Evolutionary conservation across 352 stramenopile species (phyloP), one percentile per base, ranked within the genome.

Genomic region (Phytophthora fragariae): DNA sequence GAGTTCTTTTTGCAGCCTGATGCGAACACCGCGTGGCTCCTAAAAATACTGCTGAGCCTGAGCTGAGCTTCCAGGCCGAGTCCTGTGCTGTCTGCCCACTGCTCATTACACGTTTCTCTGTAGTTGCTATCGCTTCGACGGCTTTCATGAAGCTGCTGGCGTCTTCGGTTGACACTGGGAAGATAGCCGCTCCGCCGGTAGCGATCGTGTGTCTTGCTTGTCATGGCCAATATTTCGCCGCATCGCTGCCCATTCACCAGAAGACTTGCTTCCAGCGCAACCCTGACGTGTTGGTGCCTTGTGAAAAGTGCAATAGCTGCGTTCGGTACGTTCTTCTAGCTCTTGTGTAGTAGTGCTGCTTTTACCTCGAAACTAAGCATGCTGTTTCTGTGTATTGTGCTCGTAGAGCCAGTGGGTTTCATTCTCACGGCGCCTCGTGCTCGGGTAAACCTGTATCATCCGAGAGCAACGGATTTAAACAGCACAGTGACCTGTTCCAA

Each of bases 261-360:
- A 92, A 92, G 58, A 79, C 67, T 4, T 94, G 87, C 60, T 94
- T 89, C 60, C 77, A 86, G 44, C 80, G 80, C n/a, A 84, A 94
- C 33, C 69, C 76, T 1, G 91, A 90, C 39, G 77, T 86, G 9
- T 67, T 87, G 12, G 52, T 94, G 10, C 19, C 47, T 33, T 94
- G 87, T 35, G 57, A 67, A 8, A 80, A 62, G 27, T 94, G 87
- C 66, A 68, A 76, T 31, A 10, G 9, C 0, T 33, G 46, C 3
- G 50, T 92, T 44, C 75, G 76, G 79, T 86, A 50, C 17, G 75
- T 67, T 2, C 15, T 39, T 12, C 4, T 57, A 54, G 10, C 7
- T 76, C 64, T 29, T 31, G n/a, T 15, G 44, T 21, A n/a, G 17
- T 27, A 7, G n/a, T 24, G 17, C 7, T 19, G 41, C 15, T n/a